These are phyloP conservation scores for Lentinula sp. DNA, from an alignment of 768 basidiomycete species.

Conservation along the genomic window DNA sequence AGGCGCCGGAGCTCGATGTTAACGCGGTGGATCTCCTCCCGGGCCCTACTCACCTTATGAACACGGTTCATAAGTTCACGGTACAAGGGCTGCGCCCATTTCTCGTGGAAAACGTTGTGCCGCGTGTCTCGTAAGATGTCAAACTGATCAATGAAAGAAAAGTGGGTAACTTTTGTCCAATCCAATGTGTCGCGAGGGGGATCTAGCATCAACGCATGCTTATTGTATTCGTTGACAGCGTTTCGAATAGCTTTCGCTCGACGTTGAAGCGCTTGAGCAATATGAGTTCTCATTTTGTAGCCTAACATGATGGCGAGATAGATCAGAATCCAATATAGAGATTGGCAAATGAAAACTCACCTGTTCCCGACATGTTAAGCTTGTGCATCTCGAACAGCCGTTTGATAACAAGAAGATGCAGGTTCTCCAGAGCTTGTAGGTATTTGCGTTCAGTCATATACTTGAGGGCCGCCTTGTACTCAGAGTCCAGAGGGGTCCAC, in stretches of 20 bases:
- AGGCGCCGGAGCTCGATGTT: constrained; percentile 26
- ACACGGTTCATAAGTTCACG: constrained; percentile 19
- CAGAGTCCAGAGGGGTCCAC: constrained; percentile 18
- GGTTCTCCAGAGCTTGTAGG: constrained; percentile 20
- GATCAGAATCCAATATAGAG: no score
- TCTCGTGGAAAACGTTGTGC: no score
- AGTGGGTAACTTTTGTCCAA: constrained; percentile 6
- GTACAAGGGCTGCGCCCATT: not conserved
- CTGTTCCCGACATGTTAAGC: constrained; percentile 27
- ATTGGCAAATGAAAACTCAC: constrained; percentile 13
- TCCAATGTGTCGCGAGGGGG: constrained; percentile 13
- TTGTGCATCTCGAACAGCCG: constrained; percentile 31
- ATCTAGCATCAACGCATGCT: constrained; percentile 13
- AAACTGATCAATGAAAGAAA: no score
- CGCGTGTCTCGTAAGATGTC: no score
- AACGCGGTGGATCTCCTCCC: constrained; percentile 22
- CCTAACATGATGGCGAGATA: constrained; percentile 14
- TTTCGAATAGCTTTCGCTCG: constrained; percentile 23
- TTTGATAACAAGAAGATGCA: constrained; percentile 26
- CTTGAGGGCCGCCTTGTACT: constrained; percentile 15
- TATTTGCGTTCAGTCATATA: constrained; percentile 17
- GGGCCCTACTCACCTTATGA: constrained; percentile 20
- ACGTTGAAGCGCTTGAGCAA: constrained; percentile 24
- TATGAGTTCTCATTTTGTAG: constrained; percentile 25
- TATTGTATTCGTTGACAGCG: constrained; percentile 25